Conservation (phyloP, 2,329 filamentous ascomycete species). For the Fusarium liriodendri region DNA sequence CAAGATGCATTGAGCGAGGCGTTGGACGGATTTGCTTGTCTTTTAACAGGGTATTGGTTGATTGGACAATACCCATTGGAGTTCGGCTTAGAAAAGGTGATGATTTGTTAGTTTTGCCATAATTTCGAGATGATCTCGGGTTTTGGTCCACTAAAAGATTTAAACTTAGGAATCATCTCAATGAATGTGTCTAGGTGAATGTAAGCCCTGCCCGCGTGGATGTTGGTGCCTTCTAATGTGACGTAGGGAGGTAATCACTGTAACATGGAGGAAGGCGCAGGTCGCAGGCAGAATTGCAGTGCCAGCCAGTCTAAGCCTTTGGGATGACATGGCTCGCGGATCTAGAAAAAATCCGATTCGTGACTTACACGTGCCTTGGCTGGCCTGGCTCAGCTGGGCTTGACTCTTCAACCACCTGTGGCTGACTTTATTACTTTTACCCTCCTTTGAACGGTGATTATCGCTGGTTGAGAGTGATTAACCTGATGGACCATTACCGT, state of each 20-base stretch:
- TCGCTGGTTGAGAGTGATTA: not conserved
- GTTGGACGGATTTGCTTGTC: conserved; percentile 32
- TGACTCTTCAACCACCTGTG: not conserved
- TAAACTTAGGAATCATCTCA: not conserved
- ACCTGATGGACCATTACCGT: not conserved
- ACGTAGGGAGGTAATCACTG: not conserved
- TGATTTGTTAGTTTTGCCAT: not conserved
- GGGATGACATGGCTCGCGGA: not conserved
- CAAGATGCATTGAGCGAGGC: conserved; percentile 31
- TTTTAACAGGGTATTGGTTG: conserved; percentile 16
- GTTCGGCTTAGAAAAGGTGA: conserved; percentile 9
- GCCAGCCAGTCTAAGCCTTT: not conserved
- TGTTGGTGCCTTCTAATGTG: not conserved
- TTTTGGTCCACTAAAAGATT: not conserved
- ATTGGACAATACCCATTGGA: conserved; percentile 25
- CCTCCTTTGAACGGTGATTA: not conserved
- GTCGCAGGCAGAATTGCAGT: not conserved
- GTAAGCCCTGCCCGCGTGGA: not conserved
- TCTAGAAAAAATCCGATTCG: conserved; percentile 1
- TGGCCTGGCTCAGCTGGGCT: not conserved
- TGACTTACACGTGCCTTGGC: not conserved
- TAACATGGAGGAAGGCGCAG: not conserved
- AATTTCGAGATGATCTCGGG: conserved; percentile 8
- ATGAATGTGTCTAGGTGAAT: not conserved
- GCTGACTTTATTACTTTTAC: not conserved